phyloP scores from a whole-genome alignment of 495 filamentous ascomycete genomes.

The Hyphodiscus hymeniophilus region DNA sequence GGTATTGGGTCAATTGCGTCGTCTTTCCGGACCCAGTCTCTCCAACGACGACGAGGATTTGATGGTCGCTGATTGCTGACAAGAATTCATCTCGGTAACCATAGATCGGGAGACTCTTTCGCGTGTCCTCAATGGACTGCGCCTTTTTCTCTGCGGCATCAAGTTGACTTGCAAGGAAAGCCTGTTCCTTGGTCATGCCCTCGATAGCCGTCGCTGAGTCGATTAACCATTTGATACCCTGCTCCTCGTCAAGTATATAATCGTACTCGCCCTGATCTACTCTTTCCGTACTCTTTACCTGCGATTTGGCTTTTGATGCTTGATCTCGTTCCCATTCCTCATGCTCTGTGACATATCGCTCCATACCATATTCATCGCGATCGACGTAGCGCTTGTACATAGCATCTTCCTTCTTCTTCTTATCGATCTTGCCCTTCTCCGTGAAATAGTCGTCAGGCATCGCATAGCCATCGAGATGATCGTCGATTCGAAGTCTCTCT shows the following conservation, averaged over 20 bases:
- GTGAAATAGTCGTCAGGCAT: conserved; percentile 93
- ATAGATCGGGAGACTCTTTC: conserved; percentile 88
- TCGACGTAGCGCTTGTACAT: conserved; percentile 90
- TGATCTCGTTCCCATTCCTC: conserved; percentile 96
- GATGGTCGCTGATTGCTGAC: conserved; percentile 63
- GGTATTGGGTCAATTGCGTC: conserved; percentile 81
- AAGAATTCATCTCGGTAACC: conserved; percentile 67
- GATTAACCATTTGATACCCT: conserved; percentile 79
- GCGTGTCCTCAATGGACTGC: conserved; percentile 77
- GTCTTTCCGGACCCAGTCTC: conserved; percentile 89
- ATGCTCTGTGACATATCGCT: conserved; percentile 87
- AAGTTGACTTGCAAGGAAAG: conserved; percentile 66
- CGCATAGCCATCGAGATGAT: conserved; percentile 86
- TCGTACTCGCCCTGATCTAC: conserved; percentile 88
- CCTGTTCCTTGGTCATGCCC: conserved; percentile 68
- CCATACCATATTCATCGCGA: conserved; percentile 76
- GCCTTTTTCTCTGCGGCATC: conserved; percentile 83
- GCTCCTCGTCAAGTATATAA: conserved; percentile 84
- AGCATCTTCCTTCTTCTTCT: conserved; percentile 82
- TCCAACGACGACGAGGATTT: conserved; percentile 77
- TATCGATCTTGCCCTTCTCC: conserved; percentile 84
- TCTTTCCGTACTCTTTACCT: conserved; percentile 65
- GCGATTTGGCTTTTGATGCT: conserved; percentile 78
- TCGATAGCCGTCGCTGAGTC: conserved; percentile 64
- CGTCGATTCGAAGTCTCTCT: conserved; percentile 80